phyloP scores from a whole-genome alignment of 2,329 filamentous ascomycete genomes.

The Chrysoporthe puriensis region DNA sequence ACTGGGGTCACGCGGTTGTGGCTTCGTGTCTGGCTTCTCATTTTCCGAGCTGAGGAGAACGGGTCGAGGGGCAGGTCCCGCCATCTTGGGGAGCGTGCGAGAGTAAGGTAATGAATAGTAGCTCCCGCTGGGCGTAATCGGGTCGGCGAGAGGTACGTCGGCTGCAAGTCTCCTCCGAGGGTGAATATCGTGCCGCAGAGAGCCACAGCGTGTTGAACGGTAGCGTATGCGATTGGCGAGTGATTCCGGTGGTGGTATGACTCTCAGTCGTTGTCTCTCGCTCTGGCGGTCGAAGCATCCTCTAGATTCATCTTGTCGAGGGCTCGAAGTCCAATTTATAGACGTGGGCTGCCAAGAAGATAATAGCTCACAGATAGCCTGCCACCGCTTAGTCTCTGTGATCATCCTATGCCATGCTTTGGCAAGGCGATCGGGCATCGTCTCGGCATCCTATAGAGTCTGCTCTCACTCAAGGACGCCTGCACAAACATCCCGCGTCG shows the following conservation, averaged over 20 bases:
- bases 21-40: constrained; percentile 10
- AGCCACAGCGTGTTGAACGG: background rate
- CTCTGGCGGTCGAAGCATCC: background rate
- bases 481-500: constrained; percentile 15
- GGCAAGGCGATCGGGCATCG: constrained; percentile 10
- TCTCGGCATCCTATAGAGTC: background rate
- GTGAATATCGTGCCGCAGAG: background rate
- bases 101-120: background rate
- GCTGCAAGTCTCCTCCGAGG: background rate
- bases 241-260: background rate
- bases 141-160: background rate
- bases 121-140: background rate
- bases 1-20: constrained; percentile 26
- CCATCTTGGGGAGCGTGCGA: background rate
- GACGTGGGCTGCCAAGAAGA: background rate
- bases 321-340: constrained; percentile 23
- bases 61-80: constrained; percentile 3
- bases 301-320: background rate
- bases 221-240: background rate
- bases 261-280: background rate
- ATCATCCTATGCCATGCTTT: background rate
- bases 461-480: background rate
- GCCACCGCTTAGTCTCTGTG: background rate
- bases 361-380: background rate
- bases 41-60: background rate